These are phyloP conservation scores for Gliomastix tumulicola DNA, from an alignment of 2,329 filamentous ascomycete species.

Conservation along the genomic window DNA sequence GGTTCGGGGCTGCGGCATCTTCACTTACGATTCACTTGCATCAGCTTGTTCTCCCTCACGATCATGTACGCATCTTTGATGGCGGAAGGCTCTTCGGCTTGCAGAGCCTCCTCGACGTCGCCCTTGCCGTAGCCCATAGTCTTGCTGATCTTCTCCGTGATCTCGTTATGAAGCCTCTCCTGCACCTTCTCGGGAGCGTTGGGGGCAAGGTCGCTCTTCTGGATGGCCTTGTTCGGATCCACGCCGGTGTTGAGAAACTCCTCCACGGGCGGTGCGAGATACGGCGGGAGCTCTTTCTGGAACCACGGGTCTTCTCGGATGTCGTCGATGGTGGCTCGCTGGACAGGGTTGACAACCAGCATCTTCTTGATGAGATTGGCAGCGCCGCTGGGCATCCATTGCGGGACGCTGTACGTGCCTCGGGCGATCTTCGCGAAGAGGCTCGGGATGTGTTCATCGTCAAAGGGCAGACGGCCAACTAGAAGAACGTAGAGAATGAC, in stretches of 20 bases:
- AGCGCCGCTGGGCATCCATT: conserved; percentile 83
- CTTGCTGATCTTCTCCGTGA: conserved; percentile 92
- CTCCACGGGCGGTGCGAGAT: conserved; percentile 80
- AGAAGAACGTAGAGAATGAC: conserved; percentile 83
- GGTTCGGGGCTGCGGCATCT: too few relatives aligned
- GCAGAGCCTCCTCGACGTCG: conserved; percentile 90
- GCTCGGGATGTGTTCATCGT: conserved; percentile 96
- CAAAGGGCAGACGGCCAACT: conserved; percentile 82
- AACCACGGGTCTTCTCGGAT: conserved; percentile 96
- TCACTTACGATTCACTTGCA: conserved; percentile 84
- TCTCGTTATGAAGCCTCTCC: conserved; percentile 84
- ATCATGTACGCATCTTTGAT: conserved; percentile 99
- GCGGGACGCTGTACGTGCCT: conserved; percentile 86
- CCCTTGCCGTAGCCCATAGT: conserved; percentile 96
- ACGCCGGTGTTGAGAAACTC: conserved; percentile 93
- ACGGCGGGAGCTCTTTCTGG: conserved; percentile 74
- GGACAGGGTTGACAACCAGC: conserved; percentile 91
- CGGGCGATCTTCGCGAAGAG: conserved; percentile 97
- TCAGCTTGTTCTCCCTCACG: conserved; percentile 93
- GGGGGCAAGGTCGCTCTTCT: conserved; percentile 73
- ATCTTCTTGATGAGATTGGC: conserved; percentile 80
- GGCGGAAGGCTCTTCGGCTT: conserved; percentile 86
- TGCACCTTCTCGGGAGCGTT: conserved; percentile 72
- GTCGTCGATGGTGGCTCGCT: conserved; percentile 88
- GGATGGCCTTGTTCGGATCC: conserved; percentile 86